Base-by-base conservation (phyloP, 768 basidiomycete genomes). In the Amanita inopinata region DNA sequence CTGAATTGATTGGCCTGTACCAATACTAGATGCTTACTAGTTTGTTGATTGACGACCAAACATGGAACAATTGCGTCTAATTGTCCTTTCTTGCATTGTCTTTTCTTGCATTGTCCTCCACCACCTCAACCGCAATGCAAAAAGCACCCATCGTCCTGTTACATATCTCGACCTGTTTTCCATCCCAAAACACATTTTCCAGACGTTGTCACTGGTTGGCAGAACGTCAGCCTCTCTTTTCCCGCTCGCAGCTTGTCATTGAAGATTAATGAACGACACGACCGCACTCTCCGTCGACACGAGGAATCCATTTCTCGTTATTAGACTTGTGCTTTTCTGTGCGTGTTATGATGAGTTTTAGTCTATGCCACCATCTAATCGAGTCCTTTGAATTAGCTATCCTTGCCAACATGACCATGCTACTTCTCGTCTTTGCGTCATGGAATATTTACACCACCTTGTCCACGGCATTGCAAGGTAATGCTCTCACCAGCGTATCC, bases 291-390 rank as follows among this genome's bases (percentile, higher is more conserved):
- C n/a, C n/a, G n/a, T 44, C 51, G 41, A 48, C 19, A 68, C 73
- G 66, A 63, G 59, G 43, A 80, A 69, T 52, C 60, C 69, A 3
- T 79, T 83, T 56, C 58, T 82, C 39, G 57, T 77, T 41, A 53
- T 71, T 45, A 76, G 82, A 40, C 67, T 73, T 19, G 67, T 78
- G 30, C 56, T 74, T 43, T 73, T 82, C 48, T 69, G 82, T 80
- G 46, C 55, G 75, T 54, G 9, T 17, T 6, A n/a, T n/a, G n/a
- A n/a, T n/a, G n/a, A n/a, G n/a, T n/a, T n/a, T n/a, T n/a, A n/a
- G n/a, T n/a, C n/a, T n/a, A n/a, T n/a, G n/a, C n/a, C n/a, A n/a
- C n/a, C n/a, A n/a, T n/a, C n/a, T n/a, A n/a, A n/a, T n/a, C n/a
- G n/a, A n/a, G n/a, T n/a, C n/a, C 32, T n/a, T 46, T 28, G 24